Base-by-base conservation (phyloP, 805 yeast species). In the Nakazawaea wickerhamii region DNA sequence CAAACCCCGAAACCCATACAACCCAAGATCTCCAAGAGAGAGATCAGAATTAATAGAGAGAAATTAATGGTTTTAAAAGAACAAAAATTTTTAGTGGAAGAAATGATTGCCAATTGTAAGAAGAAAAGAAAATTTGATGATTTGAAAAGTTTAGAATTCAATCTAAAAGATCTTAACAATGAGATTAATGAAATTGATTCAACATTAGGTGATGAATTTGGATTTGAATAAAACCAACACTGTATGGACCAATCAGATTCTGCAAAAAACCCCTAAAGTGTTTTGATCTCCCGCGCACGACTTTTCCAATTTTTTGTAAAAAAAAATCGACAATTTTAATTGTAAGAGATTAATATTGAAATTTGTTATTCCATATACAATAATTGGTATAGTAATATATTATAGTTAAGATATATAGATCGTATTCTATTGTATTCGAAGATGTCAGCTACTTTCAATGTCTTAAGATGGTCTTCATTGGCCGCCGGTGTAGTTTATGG, bases 401-500 rank as follows among this genome's bases (percentile, higher is more conserved):
- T n/a, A n/a, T n/a, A n/a, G n/a, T n/a, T n/a, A n/a, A n/a, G n/a
- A n/a, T n/a, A n/a, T n/a, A n/a, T n/a, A n/a, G n/a, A n/a, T n/a
- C n/a, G n/a, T n/a, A n/a, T n/a, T n/a, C n/a, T n/a, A n/a, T n/a
- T n/a, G n/a, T n/a, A n/a, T n/a, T n/a, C n/a, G n/a, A 22, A 15
- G 27, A 27, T 30, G 28, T 20, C 36, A 22, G 18, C 77, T 41
- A 66, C 77, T 41, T 60, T 69, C 43, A 75, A 75, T 64, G 79
- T 90, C 59, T 77, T 90, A 61, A 87, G 98, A 81, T 91, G 93
- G 81, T 72, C 95, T 53, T 83, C 95, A 43, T 76, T 91, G 53
- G 91, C 85, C 42, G 78, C 87, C 54, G 99, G 99, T 65, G 71
- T 90, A 46, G 73, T 78, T 48, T 87, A 86, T 68, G 99, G 99